Base-by-base conservation (phyloP, 225 moss, liverwort and hornwort species). In the Anthoceros angustus region DNA sequence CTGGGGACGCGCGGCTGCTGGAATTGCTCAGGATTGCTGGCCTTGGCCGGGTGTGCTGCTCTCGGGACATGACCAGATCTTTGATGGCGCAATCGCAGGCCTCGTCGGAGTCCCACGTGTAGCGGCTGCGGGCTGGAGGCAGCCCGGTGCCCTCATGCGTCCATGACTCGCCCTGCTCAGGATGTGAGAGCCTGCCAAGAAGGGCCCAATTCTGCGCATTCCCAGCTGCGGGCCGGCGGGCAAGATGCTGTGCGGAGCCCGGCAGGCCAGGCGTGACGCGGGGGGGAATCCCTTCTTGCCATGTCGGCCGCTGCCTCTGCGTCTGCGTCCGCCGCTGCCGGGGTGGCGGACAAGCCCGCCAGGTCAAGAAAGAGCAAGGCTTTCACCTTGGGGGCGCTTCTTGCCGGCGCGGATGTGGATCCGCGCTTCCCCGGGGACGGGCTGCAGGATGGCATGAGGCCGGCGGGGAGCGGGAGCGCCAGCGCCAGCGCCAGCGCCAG, bases 291-390 rank as follows among this genome's bases (percentile, higher is more conserved):
- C n/a, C 55, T 9, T 55, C n/a, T 1, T 55, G 55, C n/a, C 5
- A 32, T 32, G 32, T 32, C 32, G 32, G 32, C 32, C 32, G 14
- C 55, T 55, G n/a, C 14, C 23, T 18, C 55, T 55, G 23, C 20
- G 49, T 50, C 49, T 50, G 10, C 16, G 23, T 18, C 18, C 55
- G 55, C n/a, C 23, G 55, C n/a, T 55, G 55, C 55, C n/a, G 55
- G 55, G 5, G 5, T 18, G 55, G 55, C n/a, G 6, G 55, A 55
- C 8, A 55, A 55, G 55, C 55, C 55, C 23, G 55, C 23, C n/a
- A 55, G 55, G 55, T 12, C 55, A 55, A 55, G 55, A 55, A 55
- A 55, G 8, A 55, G n/a, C 8, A 55, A 55, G 55, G n/a, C 55
- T 20, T 0, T 55, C n/a, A 18, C n/a, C 23, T 55, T 55, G 23